phyloP scores from a whole-genome alignment of 345 rosid genomes.

The Eucalyptus pauciflora region DNA sequence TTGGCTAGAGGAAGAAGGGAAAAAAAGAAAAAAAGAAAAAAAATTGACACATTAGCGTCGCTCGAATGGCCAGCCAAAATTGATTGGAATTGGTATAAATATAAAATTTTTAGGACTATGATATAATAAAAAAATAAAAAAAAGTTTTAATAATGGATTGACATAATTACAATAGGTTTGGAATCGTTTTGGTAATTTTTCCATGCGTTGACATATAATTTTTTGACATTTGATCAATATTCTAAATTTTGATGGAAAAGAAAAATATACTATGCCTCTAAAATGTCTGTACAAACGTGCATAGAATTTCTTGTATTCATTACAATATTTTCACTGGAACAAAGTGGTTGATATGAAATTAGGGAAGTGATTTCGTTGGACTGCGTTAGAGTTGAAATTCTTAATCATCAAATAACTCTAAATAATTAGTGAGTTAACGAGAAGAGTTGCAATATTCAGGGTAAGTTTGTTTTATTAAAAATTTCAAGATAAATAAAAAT shows the following conservation, averaged over 20 bases:
- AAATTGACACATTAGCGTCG: too few species aligned
- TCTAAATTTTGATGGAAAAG: neutral
- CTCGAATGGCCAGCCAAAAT: too few species aligned
- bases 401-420: neutral
- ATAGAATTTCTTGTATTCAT: neutral
- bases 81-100: too few species aligned
- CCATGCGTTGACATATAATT: neutral
- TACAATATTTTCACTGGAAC: neutral
- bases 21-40: accelerated
- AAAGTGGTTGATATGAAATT: neutral
- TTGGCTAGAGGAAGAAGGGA: too few species aligned
- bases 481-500: neutral
- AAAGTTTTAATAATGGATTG: too few species aligned
- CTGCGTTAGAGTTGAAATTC: neutral
- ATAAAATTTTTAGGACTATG: too few species aligned
- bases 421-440: neutral
- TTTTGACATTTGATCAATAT: neutral
- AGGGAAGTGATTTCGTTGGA: neutral
- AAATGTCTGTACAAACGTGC: neutral
- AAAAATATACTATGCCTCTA: neutral
- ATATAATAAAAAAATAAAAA: too few species aligned
- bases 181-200: too few species aligned
- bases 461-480: neutral
- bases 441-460: neutral
- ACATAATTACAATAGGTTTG: too few species aligned